Evolutionary conservation across 164 flowering plant genomes (phyloP).

Genomic region (Annona squamosa): DNA sequence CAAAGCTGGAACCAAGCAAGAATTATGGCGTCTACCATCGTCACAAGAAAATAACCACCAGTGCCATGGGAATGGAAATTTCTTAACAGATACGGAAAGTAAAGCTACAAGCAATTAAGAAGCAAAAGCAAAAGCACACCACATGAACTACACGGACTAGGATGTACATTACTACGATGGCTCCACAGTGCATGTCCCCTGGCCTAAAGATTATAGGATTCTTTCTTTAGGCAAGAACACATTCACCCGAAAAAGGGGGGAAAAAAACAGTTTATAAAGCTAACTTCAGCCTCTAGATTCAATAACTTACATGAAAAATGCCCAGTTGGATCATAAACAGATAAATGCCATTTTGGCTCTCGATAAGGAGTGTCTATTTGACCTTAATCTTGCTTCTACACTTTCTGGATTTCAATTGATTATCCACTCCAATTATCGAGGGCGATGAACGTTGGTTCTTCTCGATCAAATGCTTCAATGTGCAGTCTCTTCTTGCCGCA

Average conservation of each 20-base stretch:
- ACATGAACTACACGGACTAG: background rate
- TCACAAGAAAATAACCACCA: background rate
- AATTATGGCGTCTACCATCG: no score
- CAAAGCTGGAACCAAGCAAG: no score
- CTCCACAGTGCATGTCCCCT: background rate
- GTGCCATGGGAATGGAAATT: background rate
- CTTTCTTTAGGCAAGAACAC: background rate
- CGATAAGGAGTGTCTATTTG: no score
- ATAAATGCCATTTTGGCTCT: background rate
- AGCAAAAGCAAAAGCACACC: background rate
- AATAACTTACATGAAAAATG: background rate
- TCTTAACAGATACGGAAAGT: no score
- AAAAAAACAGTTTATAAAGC: no score
- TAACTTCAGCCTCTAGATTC: background rate
- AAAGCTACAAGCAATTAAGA: no score
- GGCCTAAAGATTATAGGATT: background rate
- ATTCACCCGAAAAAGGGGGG: background rate
- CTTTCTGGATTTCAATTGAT: background rate
- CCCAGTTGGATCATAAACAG: no score
- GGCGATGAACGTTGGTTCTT: background rate
- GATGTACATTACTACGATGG: background rate
- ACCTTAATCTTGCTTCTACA: background rate
- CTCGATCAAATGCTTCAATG: conserved; percentile 9
- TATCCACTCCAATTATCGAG: background rate
- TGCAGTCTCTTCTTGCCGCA: conserved; percentile 40